These are phyloP conservation scores for Calendula officinalis DNA, from an alignment of 129 eudicot species.

Conservation along the genomic window DNA sequence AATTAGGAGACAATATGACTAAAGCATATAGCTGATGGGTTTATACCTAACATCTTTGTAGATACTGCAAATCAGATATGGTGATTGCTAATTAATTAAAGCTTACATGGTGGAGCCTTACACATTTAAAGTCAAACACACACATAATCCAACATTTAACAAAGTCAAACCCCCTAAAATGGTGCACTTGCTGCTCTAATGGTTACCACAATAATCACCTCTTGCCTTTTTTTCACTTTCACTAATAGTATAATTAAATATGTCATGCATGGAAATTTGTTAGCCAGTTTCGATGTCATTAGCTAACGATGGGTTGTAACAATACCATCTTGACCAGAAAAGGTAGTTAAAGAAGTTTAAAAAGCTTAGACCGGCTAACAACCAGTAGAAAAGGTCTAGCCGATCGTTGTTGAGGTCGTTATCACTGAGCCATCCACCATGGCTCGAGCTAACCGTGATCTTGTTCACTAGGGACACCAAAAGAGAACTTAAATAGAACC, in stretches of 20 bases:
- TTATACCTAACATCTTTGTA: slow-evolving; percentile 36
- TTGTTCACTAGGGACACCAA: slow-evolving; percentile 71
- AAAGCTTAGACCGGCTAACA: slow-evolving; percentile 67
- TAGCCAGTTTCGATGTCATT: slow-evolving; percentile 25
- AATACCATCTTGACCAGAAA: slow-evolving; percentile 84
- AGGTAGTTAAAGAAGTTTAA: slow-evolving; percentile 75
- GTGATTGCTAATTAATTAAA: slow-evolving; percentile 6
- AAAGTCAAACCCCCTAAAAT: slow-evolving; percentile 38
- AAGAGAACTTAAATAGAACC: slow-evolving; percentile 74
- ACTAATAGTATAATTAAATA: slow-evolving; percentile 22
- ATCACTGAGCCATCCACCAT: slow-evolving; percentile 70
- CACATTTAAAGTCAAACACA: slow-evolving; percentile 35
- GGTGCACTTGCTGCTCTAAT: slow-evolving; percentile 28
- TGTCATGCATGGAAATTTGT: slow-evolving; percentile 17
- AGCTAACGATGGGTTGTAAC: slow-evolving; percentile 50
- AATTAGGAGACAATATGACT: slow-evolving; percentile 31
- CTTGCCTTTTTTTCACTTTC: slow-evolving; percentile 29
- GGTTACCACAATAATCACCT: slow-evolving; percentile 28
- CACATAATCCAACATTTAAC: slow-evolving; percentile 4
- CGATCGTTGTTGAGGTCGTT: slow-evolving; percentile 66
- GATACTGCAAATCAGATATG: slow-evolving; percentile 26
- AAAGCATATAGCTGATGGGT: slow-evolving; percentile 28
- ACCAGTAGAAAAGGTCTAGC: slow-evolving; percentile 78
- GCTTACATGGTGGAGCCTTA: slow-evolving; percentile 32
- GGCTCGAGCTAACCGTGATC: slow-evolving; percentile 45